Percentiles rank a stretch among this genome's conserved stretches.
These are phyloP conservation scores for Tylopilus plumbeoviolaceoides DNA, from an alignment of 768 basidiomycete genomes.

Conservation along the genomic window DNA sequence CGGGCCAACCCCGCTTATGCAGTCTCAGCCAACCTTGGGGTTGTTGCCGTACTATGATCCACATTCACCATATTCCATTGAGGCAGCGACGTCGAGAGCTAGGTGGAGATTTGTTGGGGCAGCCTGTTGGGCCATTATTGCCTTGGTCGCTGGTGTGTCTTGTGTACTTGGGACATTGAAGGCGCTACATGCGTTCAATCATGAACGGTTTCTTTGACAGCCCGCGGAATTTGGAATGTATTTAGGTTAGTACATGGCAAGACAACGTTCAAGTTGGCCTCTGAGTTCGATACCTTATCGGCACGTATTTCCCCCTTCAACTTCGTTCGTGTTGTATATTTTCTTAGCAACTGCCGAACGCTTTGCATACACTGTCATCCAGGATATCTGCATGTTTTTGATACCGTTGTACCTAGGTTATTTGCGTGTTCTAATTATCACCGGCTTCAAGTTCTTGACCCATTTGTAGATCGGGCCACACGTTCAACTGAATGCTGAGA, in stretches of 20 bases:
- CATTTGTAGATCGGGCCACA: not conserved
- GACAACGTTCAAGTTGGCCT: not conserved
- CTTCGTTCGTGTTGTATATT: not conserved
- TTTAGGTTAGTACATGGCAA: not conserved
- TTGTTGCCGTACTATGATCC: slow-evolving; percentile 43
- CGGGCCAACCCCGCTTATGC: slow-evolving; percentile 41
- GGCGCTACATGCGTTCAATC: slow-evolving; percentile 1
- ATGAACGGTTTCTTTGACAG: not conserved
- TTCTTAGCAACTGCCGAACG: not conserved
- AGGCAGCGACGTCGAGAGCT: slow-evolving; percentile 37
- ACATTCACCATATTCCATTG: slow-evolving; percentile 35
- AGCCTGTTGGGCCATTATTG: slow-evolving; percentile 35
- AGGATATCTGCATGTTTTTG: not conserved
- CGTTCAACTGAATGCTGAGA: not conserved
- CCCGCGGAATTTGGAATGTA: not conserved
- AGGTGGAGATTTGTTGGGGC: slow-evolving; percentile 43
- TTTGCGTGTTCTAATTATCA: not conserved
- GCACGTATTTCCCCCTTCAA: not conserved
- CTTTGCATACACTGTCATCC: not conserved
- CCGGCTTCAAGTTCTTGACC: not conserved
- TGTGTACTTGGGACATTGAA: slow-evolving; percentile 23
- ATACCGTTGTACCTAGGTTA: not conserved
- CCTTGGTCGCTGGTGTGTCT: slow-evolving; percentile 29
- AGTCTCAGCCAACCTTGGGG: slow-evolving; percentile 33
- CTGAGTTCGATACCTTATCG: not conserved